phyloP scores from a whole-genome alignment of 225 moss, liverwort and hornwort species.

The Straminergon stramineum region DNA sequence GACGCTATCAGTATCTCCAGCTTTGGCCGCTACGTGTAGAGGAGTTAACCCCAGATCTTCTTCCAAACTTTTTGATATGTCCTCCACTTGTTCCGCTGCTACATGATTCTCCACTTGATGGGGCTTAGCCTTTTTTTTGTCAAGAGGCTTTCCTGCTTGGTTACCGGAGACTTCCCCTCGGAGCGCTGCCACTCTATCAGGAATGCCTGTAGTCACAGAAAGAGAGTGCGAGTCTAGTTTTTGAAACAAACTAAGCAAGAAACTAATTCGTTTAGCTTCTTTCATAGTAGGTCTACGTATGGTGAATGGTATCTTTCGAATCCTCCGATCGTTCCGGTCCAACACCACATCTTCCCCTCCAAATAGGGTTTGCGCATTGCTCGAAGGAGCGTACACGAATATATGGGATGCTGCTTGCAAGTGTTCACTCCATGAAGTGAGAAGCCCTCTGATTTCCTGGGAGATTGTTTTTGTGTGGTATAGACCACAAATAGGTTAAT shows the following conservation, averaged over 20 bases:
- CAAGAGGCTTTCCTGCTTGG: conserved; percentile 15
- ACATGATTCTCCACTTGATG: conserved; percentile 15
- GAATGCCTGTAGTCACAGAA: conserved; percentile 7
- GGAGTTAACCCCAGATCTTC: conserved; percentile 29
- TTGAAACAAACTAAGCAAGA: conserved; percentile 51
- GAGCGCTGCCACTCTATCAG: conserved; percentile 14
- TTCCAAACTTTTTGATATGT: neutral
- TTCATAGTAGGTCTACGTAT: conserved; percentile 88
- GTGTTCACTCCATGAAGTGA: conserved; percentile 66
- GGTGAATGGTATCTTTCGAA: conserved; percentile 87
- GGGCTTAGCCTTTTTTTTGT: conserved; percentile 7
- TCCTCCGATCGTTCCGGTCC: conserved; percentile 63
- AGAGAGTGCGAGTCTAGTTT: conserved; percentile 26
- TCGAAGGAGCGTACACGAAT: conserved; percentile 92
- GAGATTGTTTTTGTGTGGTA: neutral
- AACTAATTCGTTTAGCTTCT: conserved; percentile 83
- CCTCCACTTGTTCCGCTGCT: conserved; percentile 8
- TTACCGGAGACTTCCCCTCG: conserved; percentile 6
- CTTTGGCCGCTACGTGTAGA: conserved; percentile 76
- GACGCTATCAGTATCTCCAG: conserved; percentile 49
- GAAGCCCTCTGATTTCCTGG: conserved; percentile 87
- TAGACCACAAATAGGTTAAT: conserved; percentile 2
- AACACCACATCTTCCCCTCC: conserved; percentile 71
- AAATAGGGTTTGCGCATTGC: conserved; percentile 81
- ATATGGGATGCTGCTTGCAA: conserved; percentile 79